phyloP scores from a whole-genome alignment of 306 rosid genomes.

The Lupinus albus region DNA sequence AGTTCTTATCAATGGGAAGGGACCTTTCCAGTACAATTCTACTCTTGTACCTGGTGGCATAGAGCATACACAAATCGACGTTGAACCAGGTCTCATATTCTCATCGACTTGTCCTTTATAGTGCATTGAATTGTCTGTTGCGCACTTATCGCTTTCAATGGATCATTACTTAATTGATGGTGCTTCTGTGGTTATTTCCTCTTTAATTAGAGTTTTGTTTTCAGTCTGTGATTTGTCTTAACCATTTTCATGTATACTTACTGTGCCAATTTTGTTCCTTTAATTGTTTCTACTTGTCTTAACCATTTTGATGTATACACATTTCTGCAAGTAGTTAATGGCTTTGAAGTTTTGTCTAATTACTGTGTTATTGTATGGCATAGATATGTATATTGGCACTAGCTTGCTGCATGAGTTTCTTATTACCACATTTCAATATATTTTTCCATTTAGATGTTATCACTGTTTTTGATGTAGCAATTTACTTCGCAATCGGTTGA shows the following conservation, averaged over 20 bases:
- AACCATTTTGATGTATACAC: too few species aligned
- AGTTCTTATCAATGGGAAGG: slow-evolving; percentile 94
- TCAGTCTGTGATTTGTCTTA: too few species aligned
- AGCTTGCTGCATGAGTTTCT: background rate
- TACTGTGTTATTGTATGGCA: background rate
- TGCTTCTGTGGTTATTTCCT: background rate
- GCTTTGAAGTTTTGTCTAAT: slow-evolving; percentile 9
- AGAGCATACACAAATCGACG: slow-evolving; percentile 55
- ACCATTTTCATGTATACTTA: slow-evolving; percentile 16
- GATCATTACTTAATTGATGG: background rate
- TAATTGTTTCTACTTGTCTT: slow-evolving; percentile 3
- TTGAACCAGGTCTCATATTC: slow-evolving; percentile 68
- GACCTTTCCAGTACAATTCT: slow-evolving; percentile 78
- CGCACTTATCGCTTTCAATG: background rate
- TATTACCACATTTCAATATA: background rate
- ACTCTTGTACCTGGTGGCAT: slow-evolving; percentile 78
- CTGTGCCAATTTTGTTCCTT: background rate
- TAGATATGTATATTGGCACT: background rate
- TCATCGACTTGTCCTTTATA: too few species aligned
- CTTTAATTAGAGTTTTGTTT: slow-evolving; percentile 9
- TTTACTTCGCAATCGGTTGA: background rate
- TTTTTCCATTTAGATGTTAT: background rate
- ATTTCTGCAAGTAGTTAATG: background rate
- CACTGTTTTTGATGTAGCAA: background rate
- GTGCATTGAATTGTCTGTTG: background rate